Conservation (phyloP, 2,329 filamentous ascomycete genomes). For the Paecilomyces variotii region DNA sequence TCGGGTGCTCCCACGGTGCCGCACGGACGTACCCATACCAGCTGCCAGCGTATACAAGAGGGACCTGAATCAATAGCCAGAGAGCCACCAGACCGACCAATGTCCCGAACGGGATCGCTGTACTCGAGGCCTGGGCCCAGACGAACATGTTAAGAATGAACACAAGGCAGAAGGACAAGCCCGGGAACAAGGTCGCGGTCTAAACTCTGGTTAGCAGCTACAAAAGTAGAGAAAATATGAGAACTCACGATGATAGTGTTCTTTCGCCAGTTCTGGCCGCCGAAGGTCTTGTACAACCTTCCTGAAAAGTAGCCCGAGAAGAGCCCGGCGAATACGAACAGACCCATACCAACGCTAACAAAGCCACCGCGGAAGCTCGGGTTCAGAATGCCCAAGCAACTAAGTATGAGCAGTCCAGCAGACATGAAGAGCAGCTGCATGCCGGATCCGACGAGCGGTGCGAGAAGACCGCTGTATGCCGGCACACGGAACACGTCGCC, state of each 20-base stretch:
- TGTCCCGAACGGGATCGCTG: slow-evolving; percentile 75
- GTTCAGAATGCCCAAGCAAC: slow-evolving; percentile 70
- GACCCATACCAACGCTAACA: slow-evolving; percentile 70
- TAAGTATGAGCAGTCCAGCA: slow-evolving; percentile 61
- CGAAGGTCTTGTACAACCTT: slow-evolving; percentile 74
- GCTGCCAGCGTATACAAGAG: slow-evolving; percentile 71
- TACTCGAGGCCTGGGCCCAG: slow-evolving; percentile 83
- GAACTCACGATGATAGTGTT: slow-evolving; percentile 58
- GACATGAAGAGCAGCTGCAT: slow-evolving; percentile 82
- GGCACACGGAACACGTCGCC: slow-evolving; percentile 81
- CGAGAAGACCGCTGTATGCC: slow-evolving; percentile 60
- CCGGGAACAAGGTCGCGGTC: slow-evolving; percentile 72
- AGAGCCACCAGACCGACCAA: slow-evolving; percentile 63
- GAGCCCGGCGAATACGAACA: slow-evolving; percentile 74
- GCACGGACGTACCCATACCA: slow-evolving; percentile 66
- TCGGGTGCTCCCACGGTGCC: slow-evolving; percentile 70
- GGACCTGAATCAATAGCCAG: slow-evolving; percentile 80
- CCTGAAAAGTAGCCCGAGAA: slow-evolving; percentile 86
- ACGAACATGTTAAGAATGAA: slow-evolving; percentile 83
- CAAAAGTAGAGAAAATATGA: neutral
- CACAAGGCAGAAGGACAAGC: slow-evolving; percentile 63
- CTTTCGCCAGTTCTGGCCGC: slow-evolving; percentile 63
- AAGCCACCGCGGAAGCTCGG: slow-evolving; percentile 87
- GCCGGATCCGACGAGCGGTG: slow-evolving; percentile 74
- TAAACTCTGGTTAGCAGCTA: slow-evolving; percentile 16